Conservation (phyloP, 768 basidiomycete genomes). For the Russula foetens region DNA sequence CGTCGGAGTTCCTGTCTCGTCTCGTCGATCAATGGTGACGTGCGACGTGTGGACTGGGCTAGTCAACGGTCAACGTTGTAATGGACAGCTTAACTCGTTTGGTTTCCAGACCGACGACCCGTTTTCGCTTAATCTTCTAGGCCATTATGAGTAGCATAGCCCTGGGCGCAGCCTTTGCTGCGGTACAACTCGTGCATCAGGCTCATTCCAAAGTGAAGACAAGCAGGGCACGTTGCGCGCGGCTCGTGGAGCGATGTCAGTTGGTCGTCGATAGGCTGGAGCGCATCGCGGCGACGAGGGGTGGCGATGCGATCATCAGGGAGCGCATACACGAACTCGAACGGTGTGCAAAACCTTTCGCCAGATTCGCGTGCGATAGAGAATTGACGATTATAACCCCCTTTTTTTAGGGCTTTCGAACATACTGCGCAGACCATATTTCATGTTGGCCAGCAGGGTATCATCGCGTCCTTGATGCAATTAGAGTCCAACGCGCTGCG, state of each 20-base stretch:
- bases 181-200: slow-evolving; percentile 19
- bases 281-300: slow-evolving; percentile 5
- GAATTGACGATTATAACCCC: not conserved
- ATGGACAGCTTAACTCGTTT: not conserved
- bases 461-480: slow-evolving; percentile 13
- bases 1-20: not conserved
- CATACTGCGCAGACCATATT: slow-evolving; percentile 9
- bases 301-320: not conserved
- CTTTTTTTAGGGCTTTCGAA: slow-evolving; percentile 9
- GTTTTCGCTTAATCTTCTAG: not conserved
- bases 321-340: slow-evolving; percentile 16
- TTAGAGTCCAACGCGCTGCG: slow-evolving; percentile 13
- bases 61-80: not conserved
- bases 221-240: slow-evolving; percentile 18
- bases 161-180: slow-evolving; percentile 16
- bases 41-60: not conserved
- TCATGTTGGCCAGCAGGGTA: slow-evolving; percentile 17
- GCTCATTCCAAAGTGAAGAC: slow-evolving; percentile 18
- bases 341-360: not conserved
- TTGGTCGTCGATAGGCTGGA: slow-evolving; percentile 14
- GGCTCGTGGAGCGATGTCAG: slow-evolving; percentile 19
- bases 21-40: too few relatives aligned
- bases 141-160: slow-evolving; percentile 13
- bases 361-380: not conserved
- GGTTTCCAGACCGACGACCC: not conserved